These are phyloP conservation scores for Daedaleopsis nitida DNA, from an alignment of 768 basidiomycete species.

Conservation along the genomic window DNA sequence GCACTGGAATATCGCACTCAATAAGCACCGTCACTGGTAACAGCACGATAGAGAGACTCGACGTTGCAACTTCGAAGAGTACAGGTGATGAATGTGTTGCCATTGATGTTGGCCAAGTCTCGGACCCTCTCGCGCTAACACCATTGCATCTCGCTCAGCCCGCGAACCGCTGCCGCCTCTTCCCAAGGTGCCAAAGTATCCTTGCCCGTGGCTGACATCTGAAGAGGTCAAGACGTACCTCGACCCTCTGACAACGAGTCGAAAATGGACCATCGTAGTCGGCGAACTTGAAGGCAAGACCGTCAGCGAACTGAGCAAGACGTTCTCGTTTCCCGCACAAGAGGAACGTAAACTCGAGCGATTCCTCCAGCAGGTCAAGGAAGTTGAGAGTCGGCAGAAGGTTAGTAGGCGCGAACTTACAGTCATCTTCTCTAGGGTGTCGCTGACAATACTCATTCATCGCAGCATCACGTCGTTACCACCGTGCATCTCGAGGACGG, in stretches of 20 bases:
- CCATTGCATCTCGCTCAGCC: neutral
- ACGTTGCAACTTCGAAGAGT: too few relatives aligned
- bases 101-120: too few relatives aligned
- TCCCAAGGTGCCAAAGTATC: slow-evolving; percentile 20
- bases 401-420: neutral
- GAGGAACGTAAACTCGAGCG: neutral
- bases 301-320: slow-evolving; percentile 14
- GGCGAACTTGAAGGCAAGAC: neutral
- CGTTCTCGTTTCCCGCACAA: neutral
- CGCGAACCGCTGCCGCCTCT: slow-evolving; percentile 8
- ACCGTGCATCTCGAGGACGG: neutral
- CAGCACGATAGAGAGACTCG: too few relatives aligned
- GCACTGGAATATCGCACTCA: too few relatives aligned
- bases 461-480: slow-evolving; percentile 7
- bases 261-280: slow-evolving; percentile 7
- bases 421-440: neutral
- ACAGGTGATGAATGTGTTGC: too few relatives aligned
- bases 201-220: slow-evolving; percentile 22
- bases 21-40: too few relatives aligned
- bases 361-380: neutral
- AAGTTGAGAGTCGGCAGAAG: slow-evolving; percentile 4
- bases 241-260: slow-evolving; percentile 11
- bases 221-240: slow-evolving; percentile 16
- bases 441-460: neutral
- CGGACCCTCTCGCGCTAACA: too few relatives aligned